Percentiles rank a stretch among this genome's conserved stretches.
These are phyloP conservation scores for Meredithiella fracta DNA, from an alignment of 2,329 filamentous ascomycete species.

Conservation along the genomic window DNA sequence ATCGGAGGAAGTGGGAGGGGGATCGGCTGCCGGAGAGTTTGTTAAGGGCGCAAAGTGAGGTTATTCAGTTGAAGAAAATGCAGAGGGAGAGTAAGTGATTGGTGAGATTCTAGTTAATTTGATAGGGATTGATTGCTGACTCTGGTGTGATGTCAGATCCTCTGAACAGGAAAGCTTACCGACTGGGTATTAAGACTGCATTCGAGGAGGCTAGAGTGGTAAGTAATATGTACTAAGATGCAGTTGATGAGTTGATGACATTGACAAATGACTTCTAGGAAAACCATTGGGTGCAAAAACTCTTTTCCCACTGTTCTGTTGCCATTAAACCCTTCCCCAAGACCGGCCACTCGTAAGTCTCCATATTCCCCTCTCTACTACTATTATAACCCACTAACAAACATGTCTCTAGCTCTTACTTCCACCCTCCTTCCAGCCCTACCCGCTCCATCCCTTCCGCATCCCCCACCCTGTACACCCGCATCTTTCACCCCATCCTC, in stretches of 20 bases:
- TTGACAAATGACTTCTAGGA: neutral
- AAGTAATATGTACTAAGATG: neutral
- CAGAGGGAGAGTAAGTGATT: too few relatives aligned
- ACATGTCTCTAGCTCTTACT: neutral
- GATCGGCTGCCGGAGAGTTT: too few relatives aligned
- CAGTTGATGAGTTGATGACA: neutral
- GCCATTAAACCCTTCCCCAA: neutral
- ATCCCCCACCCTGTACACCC: neutral
- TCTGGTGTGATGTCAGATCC: too few relatives aligned
- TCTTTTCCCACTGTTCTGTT: neutral
- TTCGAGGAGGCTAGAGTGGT: neutral
- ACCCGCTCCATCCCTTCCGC: neutral
- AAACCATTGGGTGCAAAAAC: neutral
- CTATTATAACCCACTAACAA: neutral
- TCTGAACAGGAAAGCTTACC: too few relatives aligned
- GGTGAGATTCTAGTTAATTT: too few relatives aligned
- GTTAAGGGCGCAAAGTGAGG: too few relatives aligned
- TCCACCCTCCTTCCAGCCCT: neutral
- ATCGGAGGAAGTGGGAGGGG: too few relatives aligned
- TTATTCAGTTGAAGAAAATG: too few relatives aligned
- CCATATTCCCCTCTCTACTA: neutral
- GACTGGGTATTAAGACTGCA: too few relatives aligned
- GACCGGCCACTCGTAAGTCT: neutral
- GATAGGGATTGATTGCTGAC: too few relatives aligned
- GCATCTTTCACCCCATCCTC: neutral